Percentiles rank a stretch among this genome's conserved stretches.
phyloP scores from a whole-genome alignment of 495 filamentous ascomycete genomes.

The Neurospora sp. region DNA sequence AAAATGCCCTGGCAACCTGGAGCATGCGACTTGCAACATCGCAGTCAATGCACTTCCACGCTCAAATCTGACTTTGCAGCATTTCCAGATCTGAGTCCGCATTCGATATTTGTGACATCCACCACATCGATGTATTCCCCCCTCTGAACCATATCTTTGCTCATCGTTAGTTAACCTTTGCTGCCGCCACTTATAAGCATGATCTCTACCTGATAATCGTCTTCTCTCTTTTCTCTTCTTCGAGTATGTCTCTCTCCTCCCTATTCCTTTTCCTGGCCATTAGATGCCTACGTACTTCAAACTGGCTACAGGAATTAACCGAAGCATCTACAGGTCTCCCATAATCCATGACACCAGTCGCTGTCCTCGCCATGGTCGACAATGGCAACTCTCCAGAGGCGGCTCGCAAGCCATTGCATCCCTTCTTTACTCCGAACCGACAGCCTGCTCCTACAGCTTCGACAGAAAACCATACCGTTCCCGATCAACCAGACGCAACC shows the following conservation, averaged over 20 bases:
- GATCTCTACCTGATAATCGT: background rate
- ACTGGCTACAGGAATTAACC: background rate
- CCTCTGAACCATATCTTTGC: background rate
- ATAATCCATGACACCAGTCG: constrained; percentile 16
- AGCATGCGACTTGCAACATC: background rate
- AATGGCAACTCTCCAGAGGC: constrained; percentile 6
- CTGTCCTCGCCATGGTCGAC: constrained; percentile 19
- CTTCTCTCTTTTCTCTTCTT: background rate
- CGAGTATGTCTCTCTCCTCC: background rate
- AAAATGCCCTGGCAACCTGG: background rate
- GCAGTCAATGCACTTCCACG: background rate
- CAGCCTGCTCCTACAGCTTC: background rate
- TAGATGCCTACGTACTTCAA: background rate
- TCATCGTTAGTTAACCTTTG: background rate
- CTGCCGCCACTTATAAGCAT: background rate
- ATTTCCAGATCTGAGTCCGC: too few relatives aligned
- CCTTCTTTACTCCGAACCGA: constrained; percentile 21
- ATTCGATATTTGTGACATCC: background rate
- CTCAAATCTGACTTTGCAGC: too few relatives aligned
- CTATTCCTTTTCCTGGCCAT: background rate
- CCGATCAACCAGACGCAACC: background rate
- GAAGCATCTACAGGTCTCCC: background rate
- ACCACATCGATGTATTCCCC: background rate
- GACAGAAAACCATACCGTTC: background rate
- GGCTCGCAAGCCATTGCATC: constrained; percentile 18